Evolutionary conservation across 768 basidiomycete genomes (phyloP), one percentile per base, ranked within the genome.

Genomic region (Lactarius deliciosus): DNA sequence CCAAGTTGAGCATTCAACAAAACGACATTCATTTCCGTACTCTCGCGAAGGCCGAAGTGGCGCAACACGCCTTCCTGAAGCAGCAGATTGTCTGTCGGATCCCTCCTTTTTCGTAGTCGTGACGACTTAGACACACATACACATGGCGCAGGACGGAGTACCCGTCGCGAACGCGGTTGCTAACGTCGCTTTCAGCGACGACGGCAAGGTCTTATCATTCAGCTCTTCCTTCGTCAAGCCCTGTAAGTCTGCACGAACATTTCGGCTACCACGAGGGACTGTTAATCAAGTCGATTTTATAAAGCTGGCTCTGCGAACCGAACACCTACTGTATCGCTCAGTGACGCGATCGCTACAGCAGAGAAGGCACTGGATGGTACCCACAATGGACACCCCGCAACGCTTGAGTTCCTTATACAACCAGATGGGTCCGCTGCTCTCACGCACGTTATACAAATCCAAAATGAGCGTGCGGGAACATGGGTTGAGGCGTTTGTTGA

Each of bases 221-320:
- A 79, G 82, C 30, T 79, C 79, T 11, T 83, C 80, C 0, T 83
- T 84, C 68, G 76, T 82, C 20, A 78, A 79, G 63, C 75, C 80
- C 1, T 73, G 81, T 81, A 67, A 22, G 77, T 71, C 38, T 3
- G 38, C 38, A 10, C 13, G 13, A 38, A 15, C 5, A 38, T 38
- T 15, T 15, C 43, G 30, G 5, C 20, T 18, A 16, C 20, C 22
- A 6, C 47, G n/a, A 45, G 28, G 53, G 28, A 25, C 18, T 54
- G 25, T 54, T 54, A 28, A 56, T 30, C 32, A 8, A 32, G 32
- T 56, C 9, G 9, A 13, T n/a, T n/a, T 20, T 20, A 20, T 47
- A 20, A 43, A 11, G 2, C 56, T 75, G 69, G 63, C 28, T 70
- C 69, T 8, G 68, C 75, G 11, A 70, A 76, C 13, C 75, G 79